Evolutionary conservation across 495 filamentous ascomycete genomes (phyloP), one percentile per base, ranked within the genome.

Genomic region (Aspergillus wentii): DNA sequence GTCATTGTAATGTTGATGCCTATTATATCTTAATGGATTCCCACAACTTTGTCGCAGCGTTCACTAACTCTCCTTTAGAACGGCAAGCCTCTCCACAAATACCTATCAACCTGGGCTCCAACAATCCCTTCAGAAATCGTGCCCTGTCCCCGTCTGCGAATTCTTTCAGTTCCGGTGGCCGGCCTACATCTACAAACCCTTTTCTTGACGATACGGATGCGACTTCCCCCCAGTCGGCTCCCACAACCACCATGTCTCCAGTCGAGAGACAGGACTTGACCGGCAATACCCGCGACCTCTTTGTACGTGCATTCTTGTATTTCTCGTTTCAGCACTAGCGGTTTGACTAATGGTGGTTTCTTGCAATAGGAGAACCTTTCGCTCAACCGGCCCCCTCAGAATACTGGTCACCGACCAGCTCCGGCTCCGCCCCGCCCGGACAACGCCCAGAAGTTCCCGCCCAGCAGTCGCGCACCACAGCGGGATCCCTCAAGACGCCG

Each of bases 81-180:
- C 49, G 44, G 42, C 52, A 62, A 30, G 33, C 51, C 3, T 69
- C 76, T 34, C 60, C 76, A 23, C 72, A 69, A 31, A 59, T 75
- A 53, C 56, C 72, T 10, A 64, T 80, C 57, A 83, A 80, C 54
- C 74, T 92, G 54, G 76, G 80, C 42, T 97, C 92, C 46, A 97
- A 97, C 73, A 98, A 98, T 54, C 92, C 92, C n/a, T 98, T 98
- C 60, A 83, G 92, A 69, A 94, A 94, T 62, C 84, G 85, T 48
- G 82, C 86, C 30, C 66, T 76, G 6, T 92, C 90, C 40, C 89
- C 87, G 71, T 71, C 75, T 49, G 68, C 34, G 19, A 54, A 72
- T 56, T 74, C 59, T 31, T 54, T 52, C 46, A 71, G 52, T 13
- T 57, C 54, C 20, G 54, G 44, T 29, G 41, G 40, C 36, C 63